Evolutionary conservation across 1,284 basidiomycete species (phyloP).

Genomic region (Hymenochaete sp.): DNA sequence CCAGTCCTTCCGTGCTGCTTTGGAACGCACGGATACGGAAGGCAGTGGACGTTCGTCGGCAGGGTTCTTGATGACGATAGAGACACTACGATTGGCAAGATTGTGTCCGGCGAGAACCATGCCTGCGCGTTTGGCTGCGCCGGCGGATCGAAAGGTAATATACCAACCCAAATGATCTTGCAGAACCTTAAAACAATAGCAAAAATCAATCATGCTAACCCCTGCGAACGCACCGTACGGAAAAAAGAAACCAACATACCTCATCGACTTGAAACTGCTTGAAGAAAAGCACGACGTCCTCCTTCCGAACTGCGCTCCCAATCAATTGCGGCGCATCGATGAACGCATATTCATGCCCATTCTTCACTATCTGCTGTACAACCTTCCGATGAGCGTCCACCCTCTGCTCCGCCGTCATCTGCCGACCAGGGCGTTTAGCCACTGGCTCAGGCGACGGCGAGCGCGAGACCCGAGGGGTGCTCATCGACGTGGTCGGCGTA

Average conservation of each 20-base stretch:
- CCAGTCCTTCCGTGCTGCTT: constrained; percentile 28
- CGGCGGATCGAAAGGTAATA: constrained; percentile 53
- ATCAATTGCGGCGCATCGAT: constrained; percentile 43
- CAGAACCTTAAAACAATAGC: constrained; percentile 40
- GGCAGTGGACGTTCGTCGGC: not conserved
- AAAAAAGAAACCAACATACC: constrained; percentile 33
- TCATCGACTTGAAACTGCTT: constrained; percentile 56
- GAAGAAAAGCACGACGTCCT: constrained; percentile 54
- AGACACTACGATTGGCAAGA: constrained; percentile 52
- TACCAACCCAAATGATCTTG: constrained; percentile 62
- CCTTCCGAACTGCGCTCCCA: constrained; percentile 44
- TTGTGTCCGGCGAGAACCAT: constrained; percentile 46
- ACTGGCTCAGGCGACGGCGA: constrained; percentile 38
- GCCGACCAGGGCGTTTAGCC: constrained; percentile 26
- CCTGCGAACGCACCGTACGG: too few species aligned
- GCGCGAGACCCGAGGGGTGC: constrained; percentile 27
- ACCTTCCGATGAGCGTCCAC: constrained; percentile 37
- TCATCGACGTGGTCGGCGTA: constrained; percentile 17
- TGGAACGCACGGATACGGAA: not conserved
- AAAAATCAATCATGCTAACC: not conserved
- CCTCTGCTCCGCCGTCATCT: constrained; percentile 25
- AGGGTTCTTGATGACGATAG: constrained; percentile 44
- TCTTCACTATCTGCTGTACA: constrained; percentile 47
- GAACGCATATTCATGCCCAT: constrained; percentile 55
- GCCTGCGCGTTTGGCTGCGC: constrained; percentile 52